Evolutionary conservation across 805 yeast species (phyloP), one percentile per base, ranked within the genome.

Genomic region (Pichia kluyveri): DNA sequence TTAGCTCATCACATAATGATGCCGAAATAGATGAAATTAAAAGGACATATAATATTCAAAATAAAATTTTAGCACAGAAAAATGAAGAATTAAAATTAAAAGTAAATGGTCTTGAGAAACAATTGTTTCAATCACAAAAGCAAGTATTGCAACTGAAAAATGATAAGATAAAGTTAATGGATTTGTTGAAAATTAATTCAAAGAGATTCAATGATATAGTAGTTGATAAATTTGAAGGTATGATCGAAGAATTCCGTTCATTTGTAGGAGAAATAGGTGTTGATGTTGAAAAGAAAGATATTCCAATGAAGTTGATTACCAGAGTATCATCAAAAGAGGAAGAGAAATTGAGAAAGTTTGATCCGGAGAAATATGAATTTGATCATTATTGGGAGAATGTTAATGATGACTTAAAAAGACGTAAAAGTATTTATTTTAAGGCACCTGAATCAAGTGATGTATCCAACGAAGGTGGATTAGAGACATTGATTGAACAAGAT

Each of bases 51-150:
- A 43, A 60, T 7, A 59, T 58, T n/a, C 82, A 77, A 56, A 83
- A 83, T 61, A 70, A 69, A 46, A 72, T 75, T n/a, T 62, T 84
- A 28, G 86, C 86, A 1, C 76, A 71, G 51, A 75, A 73, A 44
- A 82, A 80, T 58, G 73, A 83, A 3, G 59, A 69, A 23, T 65
- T 82, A 59, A 68, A 74, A 70, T 59, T 71, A 38, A 76, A 70
- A 53, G 67, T 83, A 27, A 61, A 73, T 5, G 77, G 72, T 30
- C 60, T 84, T 59, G 87, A 82, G 59, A 58, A 63, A 12, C 73
- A 69, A 49, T 59, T 80, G 27, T 50, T 57, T 31, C 45, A 42
- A 6, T 40, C 52, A 1, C 59, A 60, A 30, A 48, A 55, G 36
- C 60, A 64, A 51, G 63, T 55, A 51, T 54, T 51, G 63, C 60